Conservation (phyloP, 176 grass and related monocot genomes). For the Hordeum vulgare region DNA sequence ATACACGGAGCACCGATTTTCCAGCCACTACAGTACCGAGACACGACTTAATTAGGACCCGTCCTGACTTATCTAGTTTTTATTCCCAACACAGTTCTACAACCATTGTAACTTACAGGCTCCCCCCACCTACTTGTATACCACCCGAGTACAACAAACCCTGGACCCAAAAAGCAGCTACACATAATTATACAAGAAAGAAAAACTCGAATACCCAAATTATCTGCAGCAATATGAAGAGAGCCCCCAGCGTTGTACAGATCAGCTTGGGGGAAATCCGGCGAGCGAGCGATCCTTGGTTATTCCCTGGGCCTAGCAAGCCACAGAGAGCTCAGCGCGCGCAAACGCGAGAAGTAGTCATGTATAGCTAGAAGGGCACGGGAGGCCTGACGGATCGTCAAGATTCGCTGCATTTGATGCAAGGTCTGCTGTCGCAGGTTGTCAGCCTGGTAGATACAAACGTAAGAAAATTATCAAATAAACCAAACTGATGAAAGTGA, state of each 20-base stretch:
- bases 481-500: background rate
- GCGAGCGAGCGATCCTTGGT: background rate
- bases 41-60: background rate
- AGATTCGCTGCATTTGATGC: constrained; percentile 61
- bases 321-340: constrained; percentile 64
- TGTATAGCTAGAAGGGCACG: constrained; percentile 47
- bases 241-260: background rate
- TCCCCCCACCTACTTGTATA: constrained; percentile 30
- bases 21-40: background rate
- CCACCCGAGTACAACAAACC: constrained; percentile 30
- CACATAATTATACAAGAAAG: constrained; percentile 20
- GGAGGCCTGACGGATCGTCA: constrained; percentile 51
- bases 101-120: constrained; percentile 33
- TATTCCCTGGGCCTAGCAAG: constrained; percentile 58
- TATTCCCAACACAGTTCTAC: constrained; percentile 26
- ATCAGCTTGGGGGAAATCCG: background rate
- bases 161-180: background rate
- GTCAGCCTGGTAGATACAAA: constrained; percentile 38
- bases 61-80: constrained; percentile 19
- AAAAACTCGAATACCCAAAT: background rate
- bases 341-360: constrained; percentile 62
- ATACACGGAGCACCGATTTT: background rate
- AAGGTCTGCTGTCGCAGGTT: constrained; percentile 61
- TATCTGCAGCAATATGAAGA: background rate
- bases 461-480: too few relatives aligned